Base-by-base conservation (phyloP, 1,139 yeast species). In the Hyphopichia khmerensis region DNA sequence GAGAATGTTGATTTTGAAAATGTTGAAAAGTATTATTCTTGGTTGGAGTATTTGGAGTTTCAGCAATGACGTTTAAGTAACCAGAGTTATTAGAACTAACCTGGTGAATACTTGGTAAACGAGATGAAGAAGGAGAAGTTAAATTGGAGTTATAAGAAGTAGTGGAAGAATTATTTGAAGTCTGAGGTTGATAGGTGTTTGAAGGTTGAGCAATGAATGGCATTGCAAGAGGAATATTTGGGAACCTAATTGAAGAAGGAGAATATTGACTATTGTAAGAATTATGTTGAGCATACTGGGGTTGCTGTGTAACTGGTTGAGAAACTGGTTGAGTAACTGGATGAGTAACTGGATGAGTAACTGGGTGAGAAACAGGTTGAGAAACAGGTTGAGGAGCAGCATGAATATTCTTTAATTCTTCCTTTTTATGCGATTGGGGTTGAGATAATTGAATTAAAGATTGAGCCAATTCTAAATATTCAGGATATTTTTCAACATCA, bases 401-500 rank as follows among this genome's bases (percentile, higher is more conserved):
- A n/a, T n/a, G n/a, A n/a, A n/a, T n/a, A n/a, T n/a, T n/a, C 6
- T 32, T 15, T 3, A 15, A 18, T 23, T 39, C 41, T 21, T 35
- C 42, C 36, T 33, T 43, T 26, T 29, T 21, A 13, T 15, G 29
- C 19, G 27, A 31, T 21, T 43, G 41, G 19, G 59, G 59, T 40
- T 54, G 52, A 7, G 76, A 68, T 40, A 73, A 64, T 48, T 62
- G 69, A 29, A 72, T 64, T 44, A 73, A 62, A 11, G 73, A 66
- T 48, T 71, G 74, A 1, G 79, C 79, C 43, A 72, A 60, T 49
- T 73, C 77, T 54, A 73, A 62, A 50, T 73, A 73, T 53, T 72
- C 77, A n/a, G 78, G 78, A 53, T 68, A 73, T 48, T 56, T 64
- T 45, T 68, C 72, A 36, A 73, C 75, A 50, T 73, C 79, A 33